Evolutionary conservation across 805 yeast genomes (phyloP).

Genomic region (Candida glaebosa): DNA sequence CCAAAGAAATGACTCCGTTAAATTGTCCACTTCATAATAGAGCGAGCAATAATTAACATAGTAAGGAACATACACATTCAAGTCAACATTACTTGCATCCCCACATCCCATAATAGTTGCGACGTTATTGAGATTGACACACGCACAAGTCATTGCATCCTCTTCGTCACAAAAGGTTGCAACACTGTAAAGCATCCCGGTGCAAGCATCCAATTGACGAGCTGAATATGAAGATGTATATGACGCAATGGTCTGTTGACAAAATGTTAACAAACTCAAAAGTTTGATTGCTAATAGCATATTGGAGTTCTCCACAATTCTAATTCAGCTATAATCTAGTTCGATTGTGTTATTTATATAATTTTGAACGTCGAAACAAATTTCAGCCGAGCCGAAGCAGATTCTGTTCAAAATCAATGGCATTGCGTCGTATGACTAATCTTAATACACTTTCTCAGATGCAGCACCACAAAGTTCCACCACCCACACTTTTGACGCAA

Average conservation of each 20-base stretch:
- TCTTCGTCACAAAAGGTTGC: background rate
- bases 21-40: constrained; percentile 10
- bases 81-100: constrained; percentile 7
- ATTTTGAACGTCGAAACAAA: too few relatives aligned
- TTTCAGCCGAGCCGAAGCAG: too few relatives aligned
- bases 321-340: too few relatives aligned
- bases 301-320: too few relatives aligned
- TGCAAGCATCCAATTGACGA: background rate
- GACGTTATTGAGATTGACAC: constrained; percentile 22
- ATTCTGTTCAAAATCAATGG: too few relatives aligned
- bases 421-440: too few relatives aligned
- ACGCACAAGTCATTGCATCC: constrained; percentile 15
- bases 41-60: constrained; percentile 18
- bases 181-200: background rate
- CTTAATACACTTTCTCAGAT: too few relatives aligned
- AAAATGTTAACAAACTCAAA: background rate
- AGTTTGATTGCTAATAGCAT: too few relatives aligned
- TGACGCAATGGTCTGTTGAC: background rate
- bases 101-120: constrained; percentile 32
- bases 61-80: constrained; percentile 8
- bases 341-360: too few relatives aligned
- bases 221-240: background rate
- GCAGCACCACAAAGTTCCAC: too few relatives aligned
- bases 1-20: constrained; percentile 16
- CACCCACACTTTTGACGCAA: too few relatives aligned